Evolutionary conservation across 73 alveolate species (phyloP).

Genomic region (Durusdinium trenchii): DNA sequence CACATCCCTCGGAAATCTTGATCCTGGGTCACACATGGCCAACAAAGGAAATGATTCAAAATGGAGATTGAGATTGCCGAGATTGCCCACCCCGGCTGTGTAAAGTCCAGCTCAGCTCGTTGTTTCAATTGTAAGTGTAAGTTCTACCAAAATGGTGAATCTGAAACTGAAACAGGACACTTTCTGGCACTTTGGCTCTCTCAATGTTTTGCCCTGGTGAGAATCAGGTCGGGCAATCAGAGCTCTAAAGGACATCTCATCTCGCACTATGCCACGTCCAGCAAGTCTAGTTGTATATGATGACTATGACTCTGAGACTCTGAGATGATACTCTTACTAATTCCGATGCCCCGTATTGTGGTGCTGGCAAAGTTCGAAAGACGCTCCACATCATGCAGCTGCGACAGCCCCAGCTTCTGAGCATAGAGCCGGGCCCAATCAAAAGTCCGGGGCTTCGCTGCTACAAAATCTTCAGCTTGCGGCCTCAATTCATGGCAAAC

Average conservation of each 20-base stretch:
- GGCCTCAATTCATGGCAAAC: neutral
- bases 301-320: neutral
- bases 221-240: too few relatives aligned
- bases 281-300: neutral
- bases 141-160: neutral
- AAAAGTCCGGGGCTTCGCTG: neutral
- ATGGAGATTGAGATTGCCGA: neutral
- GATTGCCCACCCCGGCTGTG: neutral
- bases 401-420: neutral
- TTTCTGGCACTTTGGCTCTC: neutral
- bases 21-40: neutral
- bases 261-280: neutral
- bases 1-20: neutral
- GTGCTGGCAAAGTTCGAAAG: neutral
- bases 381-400: neutral
- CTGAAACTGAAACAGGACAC: neutral
- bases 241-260: neutral
- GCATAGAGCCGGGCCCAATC: neutral
- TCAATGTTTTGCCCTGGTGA: too few relatives aligned
- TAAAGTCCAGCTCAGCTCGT: neutral
- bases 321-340: neutral
- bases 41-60: neutral
- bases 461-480: neutral
- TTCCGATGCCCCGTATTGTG: neutral
- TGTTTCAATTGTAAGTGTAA: neutral